These are phyloP conservation scores for Apiospora saccharicola DNA, from an alignment of 2,329 filamentous ascomycete species.

Conservation along the genomic window DNA sequence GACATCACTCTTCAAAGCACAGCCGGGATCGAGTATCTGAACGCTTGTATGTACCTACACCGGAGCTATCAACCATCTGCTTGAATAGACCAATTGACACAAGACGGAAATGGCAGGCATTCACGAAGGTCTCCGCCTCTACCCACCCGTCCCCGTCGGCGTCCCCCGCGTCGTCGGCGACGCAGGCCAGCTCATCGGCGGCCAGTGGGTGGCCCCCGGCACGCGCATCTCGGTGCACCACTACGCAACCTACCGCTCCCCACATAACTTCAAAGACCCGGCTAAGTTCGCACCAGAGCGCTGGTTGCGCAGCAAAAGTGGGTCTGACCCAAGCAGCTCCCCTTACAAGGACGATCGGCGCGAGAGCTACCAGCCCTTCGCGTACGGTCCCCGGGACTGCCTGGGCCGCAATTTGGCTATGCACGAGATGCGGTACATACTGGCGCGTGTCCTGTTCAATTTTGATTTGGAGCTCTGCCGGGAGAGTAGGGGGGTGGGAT, in stretches of 20 bases:
- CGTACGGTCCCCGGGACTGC: slow-evolving; percentile 31
- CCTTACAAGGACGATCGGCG: slow-evolving; percentile 21
- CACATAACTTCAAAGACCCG: slow-evolving; percentile 26
- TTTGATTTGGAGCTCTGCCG: slow-evolving; percentile 29
- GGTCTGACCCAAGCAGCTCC: neutral
- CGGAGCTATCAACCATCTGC: neutral
- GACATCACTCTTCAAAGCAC: slow-evolving; percentile 40
- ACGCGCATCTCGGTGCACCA: slow-evolving; percentile 33
- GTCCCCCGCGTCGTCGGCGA: slow-evolving; percentile 32
- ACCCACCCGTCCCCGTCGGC: slow-evolving; percentile 34
- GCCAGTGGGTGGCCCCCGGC: slow-evolving; percentile 30
- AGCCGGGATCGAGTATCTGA: slow-evolving; percentile 34
- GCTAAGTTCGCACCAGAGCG: slow-evolving; percentile 32
- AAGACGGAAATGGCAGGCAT: slow-evolving; percentile 13
- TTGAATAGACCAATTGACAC: neutral
- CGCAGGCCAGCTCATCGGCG: slow-evolving; percentile 34
- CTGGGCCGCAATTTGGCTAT: slow-evolving; percentile 32
- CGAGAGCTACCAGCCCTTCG: slow-evolving; percentile 31
- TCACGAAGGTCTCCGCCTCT: slow-evolving; percentile 35
- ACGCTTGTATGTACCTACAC: slow-evolving; percentile 32
- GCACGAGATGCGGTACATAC: slow-evolving; percentile 30
- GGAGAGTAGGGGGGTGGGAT: slow-evolving; percentile 24
- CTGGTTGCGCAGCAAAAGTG: slow-evolving; percentile 21
- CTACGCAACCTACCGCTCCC: slow-evolving; percentile 29
- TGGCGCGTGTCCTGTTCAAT: slow-evolving; percentile 26